Evolutionary conservation across 768 basidiomycete species (phyloP).

Genomic region (Suillus americanus): DNA sequence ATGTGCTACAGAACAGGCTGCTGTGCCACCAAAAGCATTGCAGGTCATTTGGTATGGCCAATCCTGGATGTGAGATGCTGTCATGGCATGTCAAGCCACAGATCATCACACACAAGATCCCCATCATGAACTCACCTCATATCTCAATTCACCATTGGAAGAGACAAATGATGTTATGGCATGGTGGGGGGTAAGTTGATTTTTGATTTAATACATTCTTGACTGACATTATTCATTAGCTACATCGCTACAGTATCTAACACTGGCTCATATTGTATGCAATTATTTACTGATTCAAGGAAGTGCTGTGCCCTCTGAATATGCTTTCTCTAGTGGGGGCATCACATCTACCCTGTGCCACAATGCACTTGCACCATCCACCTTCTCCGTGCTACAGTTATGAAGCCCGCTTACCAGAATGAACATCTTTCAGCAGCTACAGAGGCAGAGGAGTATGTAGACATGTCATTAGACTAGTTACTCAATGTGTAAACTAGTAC

Average conservation of each 20-base stretch:
- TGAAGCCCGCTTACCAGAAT: slow-evolving; percentile 30
- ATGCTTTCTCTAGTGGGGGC: slow-evolving; percentile 27
- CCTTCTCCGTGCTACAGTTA: slow-evolving; percentile 19
- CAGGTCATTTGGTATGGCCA: background rate
- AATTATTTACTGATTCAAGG: slow-evolving; percentile 11
- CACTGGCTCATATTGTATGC: slow-evolving; percentile 11
- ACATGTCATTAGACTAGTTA: background rate
- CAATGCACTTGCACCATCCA: slow-evolving; percentile 21
- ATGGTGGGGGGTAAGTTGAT: background rate
- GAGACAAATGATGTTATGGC: background rate
- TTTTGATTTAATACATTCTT: background rate
- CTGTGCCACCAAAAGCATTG: background rate
- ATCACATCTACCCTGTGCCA: slow-evolving; percentile 20
- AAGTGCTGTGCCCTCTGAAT: slow-evolving; percentile 22
- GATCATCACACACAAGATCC: background rate
- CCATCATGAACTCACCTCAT: background rate
- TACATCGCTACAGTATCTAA: slow-evolving; percentile 19
- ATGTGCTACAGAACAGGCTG: background rate
- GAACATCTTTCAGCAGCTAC: slow-evolving; percentile 21
- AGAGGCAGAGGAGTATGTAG: slow-evolving; percentile 9
- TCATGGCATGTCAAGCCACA: background rate
- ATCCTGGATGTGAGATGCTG: background rate
- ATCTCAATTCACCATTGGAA: slow-evolving; percentile 3
- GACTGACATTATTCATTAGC: slow-evolving; percentile 4
- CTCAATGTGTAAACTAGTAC: background rate